Percentiles rank a stretch among this genome's conserved stretches.
phyloP scores from a whole-genome alignment of 2,329 filamentous ascomycete genomes.

The Monilinia fructicola region DNA sequence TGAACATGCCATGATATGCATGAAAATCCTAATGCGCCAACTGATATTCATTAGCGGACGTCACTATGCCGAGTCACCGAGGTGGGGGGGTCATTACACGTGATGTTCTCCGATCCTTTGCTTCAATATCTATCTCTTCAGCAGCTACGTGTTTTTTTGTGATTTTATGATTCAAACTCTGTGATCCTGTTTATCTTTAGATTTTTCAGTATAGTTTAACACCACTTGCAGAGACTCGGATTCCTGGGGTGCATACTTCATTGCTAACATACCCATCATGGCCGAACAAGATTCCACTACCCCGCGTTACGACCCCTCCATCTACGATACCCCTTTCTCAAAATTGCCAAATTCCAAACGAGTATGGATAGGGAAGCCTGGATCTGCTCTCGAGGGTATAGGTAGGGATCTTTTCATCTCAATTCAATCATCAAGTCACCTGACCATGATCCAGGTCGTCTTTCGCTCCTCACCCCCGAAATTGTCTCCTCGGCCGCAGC shows the following conservation, averaged over 20 bases:
- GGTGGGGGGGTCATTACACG: background rate
- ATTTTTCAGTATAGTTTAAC: background rate
- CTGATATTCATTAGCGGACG: background rate
- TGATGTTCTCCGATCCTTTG: background rate
- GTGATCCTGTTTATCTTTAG: too few relatives aligned
- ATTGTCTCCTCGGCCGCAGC: conserved; percentile 51
- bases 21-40: too few relatives aligned
- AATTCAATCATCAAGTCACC: background rate
- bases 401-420: conserved; percentile 18
- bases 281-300: conserved; percentile 3
- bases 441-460: conserved; percentile 36
- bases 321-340: conserved; percentile 30
- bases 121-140: background rate
- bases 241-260: too few relatives aligned
- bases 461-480: conserved; percentile 52
- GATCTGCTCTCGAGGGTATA: conserved; percentile 29
- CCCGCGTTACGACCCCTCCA: conserved; percentile 29
- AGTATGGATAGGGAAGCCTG: conserved; percentile 33
- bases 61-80: background rate
- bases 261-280: background rate
- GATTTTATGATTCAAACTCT: background rate
- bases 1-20: background rate
- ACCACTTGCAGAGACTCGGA: too few relatives aligned
- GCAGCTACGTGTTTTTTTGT: background rate
- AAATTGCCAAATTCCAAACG: conserved; percentile 31